These are phyloP conservation scores for Corylus avellana DNA, from an alignment of 306 rosid species.

Conservation along the genomic window DNA sequence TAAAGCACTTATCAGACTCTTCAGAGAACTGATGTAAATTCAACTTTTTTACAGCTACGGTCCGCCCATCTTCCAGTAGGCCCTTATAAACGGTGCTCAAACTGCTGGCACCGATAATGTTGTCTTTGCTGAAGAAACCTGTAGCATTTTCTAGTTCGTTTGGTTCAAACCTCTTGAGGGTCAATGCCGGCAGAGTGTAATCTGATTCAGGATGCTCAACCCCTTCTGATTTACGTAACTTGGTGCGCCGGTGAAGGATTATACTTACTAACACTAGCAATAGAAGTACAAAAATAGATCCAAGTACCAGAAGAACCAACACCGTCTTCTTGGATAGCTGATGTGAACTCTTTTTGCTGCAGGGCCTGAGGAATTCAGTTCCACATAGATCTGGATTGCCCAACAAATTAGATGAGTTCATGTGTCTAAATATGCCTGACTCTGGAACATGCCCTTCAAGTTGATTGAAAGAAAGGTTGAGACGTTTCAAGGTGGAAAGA, in stretches of 20 bases:
- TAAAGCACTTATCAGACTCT: conserved; percentile 66
- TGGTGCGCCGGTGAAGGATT: conserved; percentile 25
- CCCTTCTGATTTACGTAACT: conserved; percentile 12
- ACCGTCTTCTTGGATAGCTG: conserved; percentile 54
- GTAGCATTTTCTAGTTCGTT: conserved; percentile 72
- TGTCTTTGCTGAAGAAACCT: conserved; percentile 46
- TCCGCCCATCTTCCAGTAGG: conserved; percentile 50
- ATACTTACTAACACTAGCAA: conserved; percentile 37
- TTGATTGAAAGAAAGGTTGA: conserved; percentile 79
- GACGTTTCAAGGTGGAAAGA: conserved; percentile 53
- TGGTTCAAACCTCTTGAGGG: conserved; percentile 62
- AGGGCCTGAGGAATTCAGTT: conserved; percentile 42
- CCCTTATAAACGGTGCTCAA: conserved; percentile 90
- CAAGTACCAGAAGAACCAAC: conserved; percentile 43
- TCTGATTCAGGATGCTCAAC: conserved; percentile 40
- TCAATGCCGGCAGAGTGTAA: conserved; percentile 26
- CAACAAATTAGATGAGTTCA: conserved; percentile 51
- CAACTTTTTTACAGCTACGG: conserved; percentile 68
- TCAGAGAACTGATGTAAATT: conserved; percentile 63
- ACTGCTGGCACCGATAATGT: conserved; percentile 65
- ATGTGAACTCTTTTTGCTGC: conserved; percentile 39
- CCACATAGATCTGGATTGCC: conserved; percentile 84
- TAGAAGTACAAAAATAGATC: conserved; percentile 47
- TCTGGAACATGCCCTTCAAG: conserved; percentile 71
- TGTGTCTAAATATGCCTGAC: conserved; percentile 55